Evolutionary conservation across 176 grass and related monocot species (phyloP), one percentile per base, ranked within the genome.

Genomic region (Carex myosuroides): DNA sequence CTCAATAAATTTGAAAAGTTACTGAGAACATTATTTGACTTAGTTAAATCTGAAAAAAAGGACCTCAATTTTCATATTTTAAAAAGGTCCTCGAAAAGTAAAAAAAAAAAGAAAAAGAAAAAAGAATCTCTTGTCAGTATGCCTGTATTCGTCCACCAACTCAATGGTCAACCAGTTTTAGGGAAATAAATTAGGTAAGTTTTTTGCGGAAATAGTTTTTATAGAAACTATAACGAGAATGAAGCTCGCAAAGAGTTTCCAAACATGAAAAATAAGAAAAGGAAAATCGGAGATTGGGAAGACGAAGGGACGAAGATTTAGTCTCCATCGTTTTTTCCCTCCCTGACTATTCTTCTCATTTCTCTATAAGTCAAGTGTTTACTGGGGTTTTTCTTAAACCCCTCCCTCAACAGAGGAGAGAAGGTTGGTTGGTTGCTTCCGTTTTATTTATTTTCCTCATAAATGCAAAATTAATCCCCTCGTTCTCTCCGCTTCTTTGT

Each of bases 401-500:
- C 79, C 79, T 50, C 46, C 2, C 46, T 10, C 10, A 44, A 44
- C 42, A 8, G 42, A 44, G 42, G 8, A 44, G 46, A 11, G 46
- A 50, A 50, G 46, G 46, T 48, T 48, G 8, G 8, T 48, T 48
- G 44, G 7, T 46, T 8, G 44, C 44, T 46, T 46, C 44, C 44
- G 44, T 2, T 48, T 48, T 10, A 9, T 48, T 46, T 10, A 2
- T 46, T 46, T 46, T 10, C 64, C 29, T 33, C 29, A 35, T 22
- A 32, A 66, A 33, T 33, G 26, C 35, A 21, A 42, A 16, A 71
- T 16, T 52, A 5, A 53, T 76, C 50, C 6, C 73, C 73, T 77
- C 50, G 50, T 77, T 77, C 73, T 77, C 73, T 77, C 73, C 73
- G 73, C 73, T 77, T 76, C 24, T 55, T 55, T 54, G 60, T 76